Percentiles rank a stretch among this genome's conserved stretches.
These are phyloP conservation scores for Adansonia gregorii DNA, from an alignment of 441 rosid genomes.

Conservation along the genomic window DNA sequence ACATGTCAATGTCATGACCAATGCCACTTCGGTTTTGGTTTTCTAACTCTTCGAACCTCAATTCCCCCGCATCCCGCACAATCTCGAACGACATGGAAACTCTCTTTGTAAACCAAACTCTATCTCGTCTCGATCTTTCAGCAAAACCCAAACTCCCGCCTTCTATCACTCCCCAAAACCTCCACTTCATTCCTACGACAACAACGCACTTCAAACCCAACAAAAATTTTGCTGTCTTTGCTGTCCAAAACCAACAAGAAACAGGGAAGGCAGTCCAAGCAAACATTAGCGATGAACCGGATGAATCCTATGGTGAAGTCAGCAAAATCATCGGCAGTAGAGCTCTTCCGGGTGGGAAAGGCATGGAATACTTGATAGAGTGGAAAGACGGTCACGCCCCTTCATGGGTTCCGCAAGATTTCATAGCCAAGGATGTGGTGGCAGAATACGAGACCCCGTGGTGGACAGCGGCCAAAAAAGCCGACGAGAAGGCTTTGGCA, in stretches of 20 bases:
- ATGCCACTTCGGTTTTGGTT: slow-evolving; percentile 6
- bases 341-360: slow-evolving; percentile 43
- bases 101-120: slow-evolving; percentile 48
- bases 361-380: slow-evolving; percentile 80
- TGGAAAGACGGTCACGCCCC: slow-evolving; percentile 93
- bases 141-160: slow-evolving; percentile 23
- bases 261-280: slow-evolving; percentile 32
- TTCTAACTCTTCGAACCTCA: neutral
- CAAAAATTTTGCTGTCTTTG: slow-evolving; percentile 31
- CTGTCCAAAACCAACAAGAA: slow-evolving; percentile 54
- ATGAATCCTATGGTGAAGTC: slow-evolving; percentile 82
- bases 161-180: slow-evolving; percentile 25
- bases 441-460: slow-evolving; percentile 88
- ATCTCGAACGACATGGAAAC: slow-evolving; percentile 45
- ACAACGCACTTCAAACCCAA: slow-evolving; percentile 24
- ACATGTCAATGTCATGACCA: too few species aligned
- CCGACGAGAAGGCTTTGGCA: slow-evolving; percentile 60
- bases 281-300: slow-evolving; percentile 39
- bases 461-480: slow-evolving; percentile 94
- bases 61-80: neutral
- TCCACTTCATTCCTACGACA: slow-evolving; percentile 28
- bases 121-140: slow-evolving; percentile 46
- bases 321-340: slow-evolving; percentile 79
- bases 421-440: slow-evolving; percentile 78
- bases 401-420: slow-evolving; percentile 75